These are phyloP conservation scores for Pseudogymnoascus sp. DNA, from an alignment of 2,329 filamentous ascomycete genomes.

Conservation along the genomic window DNA sequence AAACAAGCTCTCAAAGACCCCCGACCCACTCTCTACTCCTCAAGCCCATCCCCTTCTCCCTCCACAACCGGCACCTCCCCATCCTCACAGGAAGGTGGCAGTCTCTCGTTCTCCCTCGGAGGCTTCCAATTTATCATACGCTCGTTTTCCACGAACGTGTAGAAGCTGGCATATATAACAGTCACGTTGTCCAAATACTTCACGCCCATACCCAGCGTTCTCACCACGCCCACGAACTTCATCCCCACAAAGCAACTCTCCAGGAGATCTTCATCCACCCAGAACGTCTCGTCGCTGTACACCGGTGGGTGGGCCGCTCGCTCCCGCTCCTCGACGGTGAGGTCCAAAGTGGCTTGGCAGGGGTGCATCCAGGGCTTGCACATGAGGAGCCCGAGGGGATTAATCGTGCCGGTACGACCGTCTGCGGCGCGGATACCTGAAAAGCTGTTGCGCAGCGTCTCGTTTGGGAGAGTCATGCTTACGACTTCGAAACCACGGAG, in stretches of 20 bases:
- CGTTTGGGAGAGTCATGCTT: constrained; percentile 39
- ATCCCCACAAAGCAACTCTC: constrained; percentile 55
- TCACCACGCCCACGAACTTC: constrained; percentile 51
- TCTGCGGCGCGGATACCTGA: constrained; percentile 33
- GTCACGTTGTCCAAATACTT: constrained; percentile 56
- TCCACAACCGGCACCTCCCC: constrained; percentile 16
- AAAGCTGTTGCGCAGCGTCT: constrained; percentile 38
- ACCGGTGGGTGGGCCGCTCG: constrained; percentile 21
- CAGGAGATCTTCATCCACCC: constrained; percentile 59
- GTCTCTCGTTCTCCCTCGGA: constrained; percentile 31
- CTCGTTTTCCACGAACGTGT: constrained; percentile 59
- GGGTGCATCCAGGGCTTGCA: constrained; percentile 39
- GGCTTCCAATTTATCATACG: constrained; percentile 61
- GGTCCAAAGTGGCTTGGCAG: constrained; percentile 19
- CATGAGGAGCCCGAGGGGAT: constrained; percentile 39
- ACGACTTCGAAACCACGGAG: constrained; percentile 56
- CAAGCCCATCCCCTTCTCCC: neutral
- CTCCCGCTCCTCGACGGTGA: constrained; percentile 20
- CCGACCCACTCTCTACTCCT: neutral
- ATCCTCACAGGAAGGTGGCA: constrained; percentile 18
- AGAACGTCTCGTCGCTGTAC: constrained; percentile 46
- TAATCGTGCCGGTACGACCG: constrained; percentile 28
- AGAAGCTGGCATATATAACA: constrained; percentile 53
- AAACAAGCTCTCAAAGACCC: neutral
- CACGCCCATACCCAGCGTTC: constrained; percentile 51